phyloP scores from a whole-genome alignment of 73 alveolate genomes.

The Blepharisma japonicum region DNA sequence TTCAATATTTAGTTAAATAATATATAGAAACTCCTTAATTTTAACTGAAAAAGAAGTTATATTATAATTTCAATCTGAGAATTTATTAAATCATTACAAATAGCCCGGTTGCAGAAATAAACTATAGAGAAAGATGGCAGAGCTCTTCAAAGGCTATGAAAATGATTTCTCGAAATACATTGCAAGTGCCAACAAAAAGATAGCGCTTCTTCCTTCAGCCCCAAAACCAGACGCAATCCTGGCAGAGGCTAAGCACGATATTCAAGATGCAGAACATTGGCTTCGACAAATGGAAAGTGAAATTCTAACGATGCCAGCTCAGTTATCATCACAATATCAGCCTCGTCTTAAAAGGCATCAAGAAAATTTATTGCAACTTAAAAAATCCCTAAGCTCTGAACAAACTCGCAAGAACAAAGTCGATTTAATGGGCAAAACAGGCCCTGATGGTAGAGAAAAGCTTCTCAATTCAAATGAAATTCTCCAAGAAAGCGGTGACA shows the following conservation, averaged over 20 bases:
- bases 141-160: conserved; percentile 18
- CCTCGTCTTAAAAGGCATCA: not conserved
- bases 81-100: too few species aligned
- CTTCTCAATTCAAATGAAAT: conserved; percentile 16
- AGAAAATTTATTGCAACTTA: not conserved
- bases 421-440: not conserved
- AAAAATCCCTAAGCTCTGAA: not conserved
- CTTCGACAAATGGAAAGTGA: conserved; percentile 17
- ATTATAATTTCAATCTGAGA: too few species aligned
- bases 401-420: conserved; percentile 1
- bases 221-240: not conserved
- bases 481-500: conserved; percentile 17
- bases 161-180: conserved; percentile 11
- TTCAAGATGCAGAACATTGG: conserved; percentile 28
- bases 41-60: too few species aligned
- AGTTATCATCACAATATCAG: conserved; percentile 1
- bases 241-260: not conserved
- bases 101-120: not conserved
- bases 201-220: not conserved
- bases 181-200: conserved; percentile 9
- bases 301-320: not conserved
- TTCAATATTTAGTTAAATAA: too few species aligned
- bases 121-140: not conserved
- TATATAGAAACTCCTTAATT: too few species aligned
- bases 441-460: not conserved